Evolutionary conservation across 208 protist genomes (phyloP), one percentile per base, ranked within the genome.

Genomic region (Endotrypanum monterogeii): DNA sequence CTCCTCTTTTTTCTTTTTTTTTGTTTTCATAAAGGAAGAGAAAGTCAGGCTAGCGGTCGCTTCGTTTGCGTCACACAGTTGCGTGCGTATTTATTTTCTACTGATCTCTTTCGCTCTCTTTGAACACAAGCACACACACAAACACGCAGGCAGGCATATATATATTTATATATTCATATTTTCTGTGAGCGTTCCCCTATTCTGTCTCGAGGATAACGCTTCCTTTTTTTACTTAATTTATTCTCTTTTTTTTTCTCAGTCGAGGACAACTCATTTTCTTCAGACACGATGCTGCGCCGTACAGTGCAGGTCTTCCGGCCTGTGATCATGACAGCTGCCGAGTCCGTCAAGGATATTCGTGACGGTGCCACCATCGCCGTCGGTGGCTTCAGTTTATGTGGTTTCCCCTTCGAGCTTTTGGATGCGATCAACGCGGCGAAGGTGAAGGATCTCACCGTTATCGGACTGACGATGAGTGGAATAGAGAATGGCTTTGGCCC

Each of bases 321-420:
- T 3, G 65, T 55, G 32, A 60, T 92, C 35, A 74, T 86, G 79
- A 73, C 61, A 12, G 60, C 61, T 3, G 62, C 77, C 1, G 87
- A 95, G 73, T 86, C 90, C 23, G 25, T 95, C 16, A 72, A 74
- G 25, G 88, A 91, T 58, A 67, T 95, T 8, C 12, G 41, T 28
- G 56, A 86, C 37, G 87, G 87, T 6, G 80, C 87, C n/a, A 89
- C 73, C 1, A 77, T 88, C 30, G 78, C 94, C 3, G 78, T 93
- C 28, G 91, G 96, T 67, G 96, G 97, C 39, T 98, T 99, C 80
- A 95, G 96, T 3, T 62, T 98, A 2, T 98, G 91, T 78, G 97
- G 96, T 48, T 90, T 96, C 30, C 91, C 96, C 37, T 91, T 98
- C 70, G 88, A 90, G 32, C 85, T 98, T 1, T 91, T 98, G 46